These are phyloP conservation scores for Hypoxylon sp. DNA, from an alignment of 2,329 filamentous ascomycete species.

Conservation along the genomic window DNA sequence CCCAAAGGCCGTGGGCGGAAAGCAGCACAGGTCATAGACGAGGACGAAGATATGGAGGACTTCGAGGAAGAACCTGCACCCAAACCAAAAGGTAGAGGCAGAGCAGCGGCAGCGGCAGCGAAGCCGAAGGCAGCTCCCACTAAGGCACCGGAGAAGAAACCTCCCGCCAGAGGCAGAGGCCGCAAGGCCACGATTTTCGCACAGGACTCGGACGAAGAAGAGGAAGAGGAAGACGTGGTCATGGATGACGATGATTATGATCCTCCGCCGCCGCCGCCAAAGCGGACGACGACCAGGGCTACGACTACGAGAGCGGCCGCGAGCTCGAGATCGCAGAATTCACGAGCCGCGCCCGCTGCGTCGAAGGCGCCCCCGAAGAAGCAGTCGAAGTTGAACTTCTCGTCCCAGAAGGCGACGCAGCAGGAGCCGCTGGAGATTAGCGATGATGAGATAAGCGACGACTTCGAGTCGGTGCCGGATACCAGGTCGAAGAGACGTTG, in stretches of 20 bases:
- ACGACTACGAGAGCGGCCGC: constrained; percentile 29
- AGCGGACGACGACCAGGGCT: constrained; percentile 52
- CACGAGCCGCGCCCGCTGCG: constrained; percentile 50
- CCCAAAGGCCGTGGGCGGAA: constrained; percentile 52
- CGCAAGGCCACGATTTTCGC: constrained; percentile 57
- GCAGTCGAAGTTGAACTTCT: constrained; percentile 66
- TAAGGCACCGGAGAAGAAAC: constrained; percentile 51
- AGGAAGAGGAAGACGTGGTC: constrained; percentile 64
- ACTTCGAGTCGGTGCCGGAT: constrained; percentile 67
- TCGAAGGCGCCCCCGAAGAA: constrained; percentile 50
- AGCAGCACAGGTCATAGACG: constrained; percentile 52
- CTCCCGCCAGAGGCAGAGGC: constrained; percentile 60
- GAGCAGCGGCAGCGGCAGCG: constrained; percentile 56
- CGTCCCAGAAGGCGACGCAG: constrained; percentile 60
- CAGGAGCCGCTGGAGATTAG: constrained; percentile 69
- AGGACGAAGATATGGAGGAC: constrained; percentile 63
- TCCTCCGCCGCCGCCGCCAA: constrained; percentile 53
- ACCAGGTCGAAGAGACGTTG: constrained; percentile 47
- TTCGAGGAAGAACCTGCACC: constrained; percentile 58
- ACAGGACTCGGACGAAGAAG: constrained; percentile 57
- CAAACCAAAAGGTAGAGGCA: constrained; percentile 45
- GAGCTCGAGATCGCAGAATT: constrained; percentile 46
- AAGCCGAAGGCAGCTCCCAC: constrained; percentile 52
- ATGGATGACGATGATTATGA: constrained; percentile 66
- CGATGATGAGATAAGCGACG: constrained; percentile 74